A percentile compares a stretch with the other conserved stretches of the same genome.
Evolutionary conservation across 148 eudicot genomes (phyloP).

Genomic region (Persicaria maculosa): DNA sequence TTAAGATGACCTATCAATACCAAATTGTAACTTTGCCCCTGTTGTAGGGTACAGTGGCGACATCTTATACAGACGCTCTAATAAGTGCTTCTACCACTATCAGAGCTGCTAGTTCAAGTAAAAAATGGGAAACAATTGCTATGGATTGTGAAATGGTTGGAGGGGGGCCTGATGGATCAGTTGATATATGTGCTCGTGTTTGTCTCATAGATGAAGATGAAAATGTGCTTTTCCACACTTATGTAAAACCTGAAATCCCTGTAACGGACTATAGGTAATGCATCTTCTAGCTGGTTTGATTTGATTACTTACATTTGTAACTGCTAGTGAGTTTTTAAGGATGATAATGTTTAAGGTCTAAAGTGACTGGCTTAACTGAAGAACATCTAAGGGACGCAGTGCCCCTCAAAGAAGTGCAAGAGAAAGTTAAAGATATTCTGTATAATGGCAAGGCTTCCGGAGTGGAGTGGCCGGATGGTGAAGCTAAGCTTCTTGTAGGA

Average conservation of each 20-base stretch:
- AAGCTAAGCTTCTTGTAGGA: slow-evolving; percentile 67
- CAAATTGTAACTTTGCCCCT: neutral
- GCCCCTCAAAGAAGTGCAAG: slow-evolving; percentile 63
- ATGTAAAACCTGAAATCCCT: slow-evolving; percentile 52
- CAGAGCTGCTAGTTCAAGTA: neutral
- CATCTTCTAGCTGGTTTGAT: neutral
- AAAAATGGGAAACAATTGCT: slow-evolving; percentile 25
- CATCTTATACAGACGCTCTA: slow-evolving; percentile 3
- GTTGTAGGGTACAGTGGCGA: neutral
- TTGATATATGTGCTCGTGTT: slow-evolving; percentile 65
- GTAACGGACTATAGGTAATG: slow-evolving; percentile 68
- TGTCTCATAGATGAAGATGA: slow-evolving; percentile 74
- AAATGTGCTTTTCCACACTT: slow-evolving; percentile 61
- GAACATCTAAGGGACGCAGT: slow-evolving; percentile 55
- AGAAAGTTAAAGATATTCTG: slow-evolving; percentile 41
- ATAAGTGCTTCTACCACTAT: neutral
- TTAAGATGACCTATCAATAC: neutral
- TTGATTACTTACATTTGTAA: neutral
- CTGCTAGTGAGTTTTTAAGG: neutral
- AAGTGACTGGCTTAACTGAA: slow-evolving; percentile 57
- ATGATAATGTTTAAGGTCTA: slow-evolving; percentile 28
- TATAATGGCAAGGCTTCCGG: slow-evolving; percentile 58
- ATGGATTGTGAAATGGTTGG: slow-evolving; percentile 87
- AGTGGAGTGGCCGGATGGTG: slow-evolving; percentile 41
- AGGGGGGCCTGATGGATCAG: slow-evolving; percentile 70